Conservation (phyloP, 306 rosid genomes). For the Datisca glomerata region DNA sequence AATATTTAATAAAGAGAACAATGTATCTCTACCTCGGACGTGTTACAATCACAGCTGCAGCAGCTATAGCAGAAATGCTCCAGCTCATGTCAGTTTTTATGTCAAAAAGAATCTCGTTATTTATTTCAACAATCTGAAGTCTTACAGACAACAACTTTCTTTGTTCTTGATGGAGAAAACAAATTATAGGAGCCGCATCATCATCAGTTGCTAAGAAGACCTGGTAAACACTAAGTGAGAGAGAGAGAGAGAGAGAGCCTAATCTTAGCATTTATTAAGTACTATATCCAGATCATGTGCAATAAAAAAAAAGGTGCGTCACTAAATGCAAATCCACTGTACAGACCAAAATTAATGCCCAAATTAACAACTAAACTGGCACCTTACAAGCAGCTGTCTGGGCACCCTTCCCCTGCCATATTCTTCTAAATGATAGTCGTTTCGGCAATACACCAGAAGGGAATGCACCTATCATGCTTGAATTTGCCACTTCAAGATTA, state of each 20-base stretch:
- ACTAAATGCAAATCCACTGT: no score
- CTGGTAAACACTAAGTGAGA: slow-evolving; percentile 34
- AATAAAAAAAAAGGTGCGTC: no score
- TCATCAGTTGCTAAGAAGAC: slow-evolving; percentile 76
- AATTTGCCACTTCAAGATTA: slow-evolving; percentile 37
- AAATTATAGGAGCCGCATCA: slow-evolving; percentile 73
- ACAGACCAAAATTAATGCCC: neutral
- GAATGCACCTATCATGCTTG: slow-evolving; percentile 36
- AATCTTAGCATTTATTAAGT: no score
- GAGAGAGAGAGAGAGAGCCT: no score
- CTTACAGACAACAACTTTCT: slow-evolving; percentile 65
- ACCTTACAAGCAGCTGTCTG: slow-evolving; percentile 85
- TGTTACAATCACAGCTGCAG: slow-evolving; percentile 71
- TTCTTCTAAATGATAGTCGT: slow-evolving; percentile 59
- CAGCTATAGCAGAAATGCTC: slow-evolving; percentile 82
- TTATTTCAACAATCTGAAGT: slow-evolving; percentile 77
- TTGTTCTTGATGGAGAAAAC: slow-evolving; percentile 91
- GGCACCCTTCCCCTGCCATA: slow-evolving; percentile 99
- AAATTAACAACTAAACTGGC: slow-evolving; percentile 6
- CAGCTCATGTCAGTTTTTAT: slow-evolving; percentile 95
- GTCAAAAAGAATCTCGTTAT: slow-evolving; percentile 71
- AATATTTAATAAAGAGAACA: slow-evolving; percentile 1
- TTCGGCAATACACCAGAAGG: slow-evolving; percentile 52
- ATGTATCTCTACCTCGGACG: slow-evolving; percentile 55
- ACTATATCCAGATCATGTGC: no score